Conservation (phyloP, 164 flowering plant genomes). For the Litsea cubeba region DNA sequence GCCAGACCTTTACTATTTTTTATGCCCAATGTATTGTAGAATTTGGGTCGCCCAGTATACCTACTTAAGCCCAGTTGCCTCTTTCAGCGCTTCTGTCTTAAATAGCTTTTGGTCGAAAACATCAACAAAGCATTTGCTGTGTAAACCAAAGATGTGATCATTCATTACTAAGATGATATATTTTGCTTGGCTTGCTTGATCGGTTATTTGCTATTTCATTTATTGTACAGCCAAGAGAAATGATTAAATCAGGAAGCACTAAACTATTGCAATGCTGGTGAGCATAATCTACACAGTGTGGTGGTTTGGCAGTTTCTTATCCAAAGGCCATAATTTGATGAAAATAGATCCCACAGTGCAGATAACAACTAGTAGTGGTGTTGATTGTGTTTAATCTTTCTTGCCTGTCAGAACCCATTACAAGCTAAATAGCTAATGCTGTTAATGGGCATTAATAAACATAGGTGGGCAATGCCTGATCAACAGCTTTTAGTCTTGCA, state of each 20-base stretch:
- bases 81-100: background rate
- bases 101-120: background rate
- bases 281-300: background rate
- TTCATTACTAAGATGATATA: background rate
- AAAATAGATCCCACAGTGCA: background rate
- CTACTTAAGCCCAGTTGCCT: background rate
- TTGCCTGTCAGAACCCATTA: background rate
- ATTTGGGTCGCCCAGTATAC: background rate
- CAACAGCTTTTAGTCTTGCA: constrained; percentile 18
- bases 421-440: too few species aligned
- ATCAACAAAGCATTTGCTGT: too few species aligned
- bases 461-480: background rate
- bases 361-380: background rate
- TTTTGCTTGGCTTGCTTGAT: background rate
- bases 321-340: background rate
- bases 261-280: background rate
- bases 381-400: background rate
- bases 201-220: background rate
- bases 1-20: background rate
- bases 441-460: background rate
- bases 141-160: background rate
- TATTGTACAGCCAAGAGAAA: background rate
- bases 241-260: background rate
- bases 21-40: background rate
- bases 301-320: background rate